Percentiles rank a stretch among this genome's conserved stretches.
Conservation (phyloP, 2,329 filamentous ascomycete genomes). For the Diaporthe citrichinensis region DNA sequence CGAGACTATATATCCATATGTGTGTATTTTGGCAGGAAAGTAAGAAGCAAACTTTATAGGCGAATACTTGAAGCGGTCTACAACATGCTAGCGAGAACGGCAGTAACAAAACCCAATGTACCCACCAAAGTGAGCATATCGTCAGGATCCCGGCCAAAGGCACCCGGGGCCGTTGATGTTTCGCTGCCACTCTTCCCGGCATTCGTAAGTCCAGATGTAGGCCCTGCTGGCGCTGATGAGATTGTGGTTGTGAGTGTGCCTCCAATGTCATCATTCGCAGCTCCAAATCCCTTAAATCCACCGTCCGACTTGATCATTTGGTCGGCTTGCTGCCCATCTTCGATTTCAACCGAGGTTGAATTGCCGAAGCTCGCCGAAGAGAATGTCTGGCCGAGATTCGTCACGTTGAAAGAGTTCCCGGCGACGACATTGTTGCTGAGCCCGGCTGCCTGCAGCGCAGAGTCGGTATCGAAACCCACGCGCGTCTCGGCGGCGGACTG, state of each 20-base stretch:
- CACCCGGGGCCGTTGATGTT: not conserved
- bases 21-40: no score
- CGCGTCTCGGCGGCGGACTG: conserved; percentile 47
- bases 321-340: not conserved
- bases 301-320: not conserved
- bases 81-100: no score
- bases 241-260: conserved; percentile 6
- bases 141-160: accelerated
- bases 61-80: not conserved
- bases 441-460: conserved; percentile 47
- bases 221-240: not conserved
- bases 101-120: no score
- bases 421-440: conserved; percentile 51
- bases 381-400: conserved; percentile 47
- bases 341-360: not conserved
- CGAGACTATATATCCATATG: no score
- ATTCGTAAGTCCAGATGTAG: not conserved
- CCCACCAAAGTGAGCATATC: accelerated
- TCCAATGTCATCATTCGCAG: not conserved
- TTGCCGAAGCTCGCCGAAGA: not conserved
- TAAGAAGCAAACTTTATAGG: no score
- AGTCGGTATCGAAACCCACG: conserved; percentile 46
- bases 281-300: not conserved
- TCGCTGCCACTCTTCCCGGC: not conserved
- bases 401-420: conserved; percentile 52